Base-by-base conservation (phyloP, 202 grass and related monocot genomes). In the Bolboschoenoplectus hybrid region DNA sequence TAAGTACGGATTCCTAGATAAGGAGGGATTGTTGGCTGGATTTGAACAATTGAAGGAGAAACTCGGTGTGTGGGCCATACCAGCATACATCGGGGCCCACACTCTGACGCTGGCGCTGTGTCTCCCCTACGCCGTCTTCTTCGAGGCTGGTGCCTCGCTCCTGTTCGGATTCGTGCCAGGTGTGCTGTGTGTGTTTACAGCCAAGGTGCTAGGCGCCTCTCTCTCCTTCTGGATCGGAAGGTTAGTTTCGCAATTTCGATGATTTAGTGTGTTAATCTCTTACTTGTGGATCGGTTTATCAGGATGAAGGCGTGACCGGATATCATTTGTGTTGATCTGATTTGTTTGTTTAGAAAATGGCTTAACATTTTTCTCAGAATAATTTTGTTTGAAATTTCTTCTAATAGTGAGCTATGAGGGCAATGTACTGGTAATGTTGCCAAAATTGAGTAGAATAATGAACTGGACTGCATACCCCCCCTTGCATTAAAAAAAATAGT, bases 181-280 rank as follows among this genome's bases (percentile, higher is more conserved):
- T 83, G 93, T 98, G n/a, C 68, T 91, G 14, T 96, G 93, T 85
- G 93, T 98, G 85, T 99, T 99, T 88, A 84, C 90, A 61, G 97
- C 97, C 87, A 99, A 99, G 89, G 76, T 99, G 82, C 92, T 99
- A 47, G 97, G 92, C 40, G 92, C 97, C 1, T 98, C 97, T 4
- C 90, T 99, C 60, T 99, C 97, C 80, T 99, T 99, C 90, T 99
- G 91, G 92, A 99, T 99, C 92, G 97, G 97, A 85, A 91, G 97
- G 93, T 98, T 10, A 13, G 55, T 83, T 41, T 38, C 34, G 64
- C 56, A 34, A 44, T 26, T 63, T 63, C 1, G 7, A 32, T 17
- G 45, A 58, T 58, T 57, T 69, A 10, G 14, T 71, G 6, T 60
- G n/a, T 11, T 77, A 8, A 14, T 12, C 2, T 58, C 36, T 79